Evolutionary conservation across 805 yeast genomes (phyloP).

Genomic region (Phaffomyces opuntiae): DNA sequence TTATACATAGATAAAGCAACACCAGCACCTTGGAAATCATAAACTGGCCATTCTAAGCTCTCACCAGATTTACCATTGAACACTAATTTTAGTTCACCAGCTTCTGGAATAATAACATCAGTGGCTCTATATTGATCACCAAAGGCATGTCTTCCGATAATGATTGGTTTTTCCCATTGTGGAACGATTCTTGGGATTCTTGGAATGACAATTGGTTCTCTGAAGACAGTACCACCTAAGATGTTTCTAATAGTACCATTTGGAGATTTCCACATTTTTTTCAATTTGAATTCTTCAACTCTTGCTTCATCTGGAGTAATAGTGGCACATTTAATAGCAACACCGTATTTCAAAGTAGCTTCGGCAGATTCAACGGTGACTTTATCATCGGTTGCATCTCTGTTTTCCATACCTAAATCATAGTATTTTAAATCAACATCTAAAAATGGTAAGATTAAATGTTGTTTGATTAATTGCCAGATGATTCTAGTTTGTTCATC

Average conservation of each 20-base stretch:
- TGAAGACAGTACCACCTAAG: constrained; percentile 92
- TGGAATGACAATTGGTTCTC: constrained; percentile 92
- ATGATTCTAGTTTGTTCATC: constrained; percentile 97
- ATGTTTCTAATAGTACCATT: constrained; percentile 96
- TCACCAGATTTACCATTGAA: constrained; percentile 65
- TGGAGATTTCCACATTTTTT: constrained; percentile 97
- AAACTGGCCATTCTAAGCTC: constrained; percentile 52
- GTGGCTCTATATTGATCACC: constrained; percentile 97
- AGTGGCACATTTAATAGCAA: constrained; percentile 96
- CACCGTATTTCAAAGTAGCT: constrained; percentile 83
- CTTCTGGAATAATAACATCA: constrained; percentile 69
- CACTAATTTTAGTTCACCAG: constrained; percentile 73
- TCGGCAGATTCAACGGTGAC: constrained; percentile 86
- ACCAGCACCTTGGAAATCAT: constrained; percentile 56
- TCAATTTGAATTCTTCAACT: constrained; percentile 81
- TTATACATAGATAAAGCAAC: constrained; percentile 93
- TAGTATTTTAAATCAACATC: constrained; percentile 87
- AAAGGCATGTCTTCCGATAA: constrained; percentile 95
- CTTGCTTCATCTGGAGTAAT: constrained; percentile 98
- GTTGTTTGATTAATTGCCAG: constrained; percentile 85
- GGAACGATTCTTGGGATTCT: constrained; percentile 83
- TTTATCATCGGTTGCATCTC: constrained; percentile 84
- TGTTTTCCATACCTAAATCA: constrained; percentile 79
- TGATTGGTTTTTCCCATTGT: constrained; percentile 91
- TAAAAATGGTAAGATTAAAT: constrained; percentile 77